Percentiles rank a stretch among this genome's conserved stretches.
These are phyloP conservation scores for Suillus variegatus DNA, from an alignment of 768 basidiomycete species.

Conservation along the genomic window DNA sequence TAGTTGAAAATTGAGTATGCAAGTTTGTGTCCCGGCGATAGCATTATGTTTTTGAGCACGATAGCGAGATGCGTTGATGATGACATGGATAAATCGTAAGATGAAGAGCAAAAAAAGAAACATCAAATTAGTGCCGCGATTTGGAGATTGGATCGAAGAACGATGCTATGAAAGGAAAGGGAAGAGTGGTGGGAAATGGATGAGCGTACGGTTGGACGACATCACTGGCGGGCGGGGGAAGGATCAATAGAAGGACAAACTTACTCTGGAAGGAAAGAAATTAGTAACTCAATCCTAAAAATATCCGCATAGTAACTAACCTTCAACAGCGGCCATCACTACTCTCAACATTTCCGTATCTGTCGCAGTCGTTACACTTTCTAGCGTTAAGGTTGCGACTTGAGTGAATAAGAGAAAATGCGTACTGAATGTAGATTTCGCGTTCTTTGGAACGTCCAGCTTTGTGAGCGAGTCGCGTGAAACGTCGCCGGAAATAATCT, in stretches of 20 bases:
- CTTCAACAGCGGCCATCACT: constrained; percentile 96
- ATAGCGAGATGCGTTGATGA: constrained; percentile 13
- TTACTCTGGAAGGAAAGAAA: constrained; percentile 57
- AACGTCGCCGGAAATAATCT: constrained; percentile 89
- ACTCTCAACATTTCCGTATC: constrained; percentile 87
- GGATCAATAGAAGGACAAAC: constrained; percentile 38
- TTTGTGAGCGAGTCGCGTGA: constrained; percentile 80
- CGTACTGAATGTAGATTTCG: constrained; percentile 93
- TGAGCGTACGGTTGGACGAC: constrained; percentile 29
- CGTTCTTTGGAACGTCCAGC: constrained; percentile 82
- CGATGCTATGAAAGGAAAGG: constrained; percentile 31
- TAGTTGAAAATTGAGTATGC: constrained; percentile 4
- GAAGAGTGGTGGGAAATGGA: constrained; percentile 19
- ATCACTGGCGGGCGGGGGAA: constrained; percentile 22
- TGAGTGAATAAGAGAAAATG: constrained; percentile 21
- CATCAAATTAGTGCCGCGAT: constrained; percentile 34
- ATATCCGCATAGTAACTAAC: constrained; percentile 43
- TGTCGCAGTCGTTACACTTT: constrained; percentile 85
- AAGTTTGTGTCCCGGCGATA: constrained; percentile 8
- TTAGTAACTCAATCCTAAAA: constrained; percentile 12
- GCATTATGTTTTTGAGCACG: constrained; percentile 10
- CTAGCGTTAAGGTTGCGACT: constrained; percentile 8
- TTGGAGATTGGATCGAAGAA: constrained; percentile 39
- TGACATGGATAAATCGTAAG: constrained; percentile 13
- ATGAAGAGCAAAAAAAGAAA: constrained; percentile 21